Evolutionary conservation across 2,329 filamentous ascomycete genomes (phyloP), one percentile per base, ranked within the genome.

Genomic region (Pseudogymnoascus sp.): DNA sequence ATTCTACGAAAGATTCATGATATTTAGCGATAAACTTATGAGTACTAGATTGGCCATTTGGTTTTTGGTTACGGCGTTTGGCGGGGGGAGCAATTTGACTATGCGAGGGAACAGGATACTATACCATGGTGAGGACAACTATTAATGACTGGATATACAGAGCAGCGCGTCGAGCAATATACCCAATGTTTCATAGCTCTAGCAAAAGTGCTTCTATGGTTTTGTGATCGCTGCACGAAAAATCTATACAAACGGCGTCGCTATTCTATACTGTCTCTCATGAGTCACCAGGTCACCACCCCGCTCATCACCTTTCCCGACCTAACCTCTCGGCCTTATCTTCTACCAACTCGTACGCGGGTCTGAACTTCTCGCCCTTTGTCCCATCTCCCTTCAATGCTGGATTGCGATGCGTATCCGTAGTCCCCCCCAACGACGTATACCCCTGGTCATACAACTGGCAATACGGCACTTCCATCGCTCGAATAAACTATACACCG

Each of bases 361-460:
- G 90, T 61, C 84, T 78, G 72, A 89, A 93, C 5, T 68, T 73
- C 1, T 64, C 71, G 4, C 38, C 33, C 61, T 74, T 72, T 13
- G 71, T 65, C n/a, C 67, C 66, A 14, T 71, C 73, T 38, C 71
- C 74, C 24, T 79, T 82, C 70, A 96, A 76, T 37, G 83, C 85
- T 8, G 95, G 95, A 72, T 99, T 99, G 0, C 91, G 93, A 67
- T 89, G 84, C 2, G 95, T 99, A 76, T 99, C 91, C 63, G 86
- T 87, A 24, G 86, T 91, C 2, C 95, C 93, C 19, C 95, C 95
- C n/a, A 99, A 80, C 67, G 89, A 93, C 2, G 95, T 96, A 76
- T 95, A 97, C 8, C 93, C 93, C 68, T 80, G 80, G 73, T 97
- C 91, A 75, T 99, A 99, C 26, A 99, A 80, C 10, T 80, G 77